A percentile compares a stretch with the other conserved stretches of the same genome.
These are phyloP conservation scores for Arthrinium puccinioides DNA, from an alignment of 2,329 filamentous ascomycete genomes.

Conservation along the genomic window DNA sequence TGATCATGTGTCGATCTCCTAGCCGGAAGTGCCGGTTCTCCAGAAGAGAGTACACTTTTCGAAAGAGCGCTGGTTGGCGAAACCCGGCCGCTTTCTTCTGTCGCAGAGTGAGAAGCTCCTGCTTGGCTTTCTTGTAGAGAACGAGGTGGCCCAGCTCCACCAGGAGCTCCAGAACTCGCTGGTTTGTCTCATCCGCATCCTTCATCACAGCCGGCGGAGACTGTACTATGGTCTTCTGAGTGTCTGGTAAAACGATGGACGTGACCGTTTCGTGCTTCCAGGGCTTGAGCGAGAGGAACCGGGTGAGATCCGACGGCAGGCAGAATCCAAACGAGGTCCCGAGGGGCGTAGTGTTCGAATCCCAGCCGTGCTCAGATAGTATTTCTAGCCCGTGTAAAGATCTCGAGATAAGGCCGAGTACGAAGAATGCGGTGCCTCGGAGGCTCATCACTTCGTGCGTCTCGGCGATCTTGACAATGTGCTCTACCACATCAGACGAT, in stretches of 20 bases:
- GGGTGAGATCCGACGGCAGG: constrained; percentile 70
- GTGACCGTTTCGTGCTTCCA: constrained; percentile 47
- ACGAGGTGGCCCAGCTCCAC: constrained; percentile 91
- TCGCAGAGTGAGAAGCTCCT: constrained; percentile 70
- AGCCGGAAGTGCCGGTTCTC: constrained; percentile 87
- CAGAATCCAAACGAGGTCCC: constrained; percentile 83
- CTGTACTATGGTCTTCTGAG: constrained; percentile 44
- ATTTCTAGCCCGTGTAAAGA: constrained; percentile 91
- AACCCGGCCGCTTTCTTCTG: constrained; percentile 71
- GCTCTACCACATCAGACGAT: constrained; percentile 77
- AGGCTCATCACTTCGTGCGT: constrained; percentile 84
- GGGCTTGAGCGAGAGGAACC: constrained; percentile 64
- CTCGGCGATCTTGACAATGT: constrained; percentile 85
- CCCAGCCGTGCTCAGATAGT: constrained; percentile 84
- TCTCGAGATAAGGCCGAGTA: constrained; percentile 83
- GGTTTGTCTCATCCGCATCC: constrained; percentile 53
- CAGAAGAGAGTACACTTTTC: constrained; percentile 75
- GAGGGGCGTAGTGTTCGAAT: constrained; percentile 76
- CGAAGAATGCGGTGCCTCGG: constrained; percentile 93
- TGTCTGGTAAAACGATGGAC: constrained; percentile 39
- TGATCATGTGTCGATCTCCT: constrained; percentile 78
- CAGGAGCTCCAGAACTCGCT: constrained; percentile 77
- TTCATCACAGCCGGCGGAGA: constrained; percentile 48
- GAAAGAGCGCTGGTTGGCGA: constrained; percentile 69
- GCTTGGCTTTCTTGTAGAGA: constrained; percentile 77